Conservation (phyloP, 768 basidiomycete species). For the Lentinula edodes region DNA sequence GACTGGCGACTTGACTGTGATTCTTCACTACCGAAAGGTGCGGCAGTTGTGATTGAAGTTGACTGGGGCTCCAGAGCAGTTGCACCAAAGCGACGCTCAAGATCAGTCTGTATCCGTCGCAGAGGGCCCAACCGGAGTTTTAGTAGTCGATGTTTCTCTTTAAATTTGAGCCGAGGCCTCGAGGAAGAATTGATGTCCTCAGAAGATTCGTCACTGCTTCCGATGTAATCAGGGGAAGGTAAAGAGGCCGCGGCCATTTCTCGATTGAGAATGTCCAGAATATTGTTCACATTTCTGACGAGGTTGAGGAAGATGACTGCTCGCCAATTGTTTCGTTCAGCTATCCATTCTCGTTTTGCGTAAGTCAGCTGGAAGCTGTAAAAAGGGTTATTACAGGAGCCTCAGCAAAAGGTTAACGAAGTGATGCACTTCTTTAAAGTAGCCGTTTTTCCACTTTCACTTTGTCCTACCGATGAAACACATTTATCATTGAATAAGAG, state of each 20-base stretch:
- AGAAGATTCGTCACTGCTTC: conserved; percentile 31
- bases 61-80: conserved; percentile 47
- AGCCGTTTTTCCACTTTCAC: conserved; percentile 76
- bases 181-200: conserved; percentile 25
- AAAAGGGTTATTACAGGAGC: neutral
- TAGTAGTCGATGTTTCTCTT: conserved; percentile 56
- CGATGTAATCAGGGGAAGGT: conserved; percentile 11
- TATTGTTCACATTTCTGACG: conserved; percentile 58
- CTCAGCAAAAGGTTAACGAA: conserved; percentile 5
- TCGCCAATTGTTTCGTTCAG: conserved; percentile 68
- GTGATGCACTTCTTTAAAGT: conserved; percentile 63
- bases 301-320: conserved; percentile 76
- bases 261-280: conserved; percentile 50
- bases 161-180: conserved; percentile 36
- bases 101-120: conserved; percentile 47
- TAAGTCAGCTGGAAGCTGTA: conserved; percentile 74
- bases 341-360: conserved; percentile 61
- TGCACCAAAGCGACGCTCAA: conserved; percentile 57
- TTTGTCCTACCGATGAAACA: conserved; percentile 39
- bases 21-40: conserved; percentile 29
- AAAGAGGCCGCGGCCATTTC: conserved; percentile 43
- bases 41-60: conserved; percentile 31
- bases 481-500: neutral
- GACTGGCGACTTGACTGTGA: conserved; percentile 18
- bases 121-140: conserved; percentile 56